These are phyloP conservation scores for Mycena indigotica DNA, from an alignment of 768 basidiomycete genomes.

Conservation along the genomic window DNA sequence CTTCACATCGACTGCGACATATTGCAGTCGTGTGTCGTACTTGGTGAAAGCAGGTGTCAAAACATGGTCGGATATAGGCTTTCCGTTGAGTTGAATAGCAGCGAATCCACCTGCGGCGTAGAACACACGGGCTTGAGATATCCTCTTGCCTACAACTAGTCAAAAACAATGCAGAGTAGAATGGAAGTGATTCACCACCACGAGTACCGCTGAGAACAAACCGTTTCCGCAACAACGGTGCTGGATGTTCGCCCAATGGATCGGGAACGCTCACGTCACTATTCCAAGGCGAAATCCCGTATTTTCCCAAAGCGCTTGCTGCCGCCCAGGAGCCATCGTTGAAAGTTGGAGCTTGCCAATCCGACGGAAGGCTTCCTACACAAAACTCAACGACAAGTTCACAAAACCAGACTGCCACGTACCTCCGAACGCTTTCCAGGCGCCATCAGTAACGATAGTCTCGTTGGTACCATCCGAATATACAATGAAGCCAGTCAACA, in stretches of 20 bases:
- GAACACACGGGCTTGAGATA: slow-evolving; percentile 29
- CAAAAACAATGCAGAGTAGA: not conserved
- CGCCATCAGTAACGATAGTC: slow-evolving; percentile 23
- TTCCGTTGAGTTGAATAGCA: too few relatives aligned
- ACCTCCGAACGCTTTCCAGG: slow-evolving; percentile 20
- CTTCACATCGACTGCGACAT: too few relatives aligned
- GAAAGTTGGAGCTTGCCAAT: slow-evolving; percentile 10
- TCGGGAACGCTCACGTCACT: slow-evolving; percentile 25
- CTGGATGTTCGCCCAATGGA: slow-evolving; percentile 31
- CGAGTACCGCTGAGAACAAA: too few relatives aligned
- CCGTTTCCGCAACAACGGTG: slow-evolving; percentile 31
- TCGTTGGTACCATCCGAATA: slow-evolving; percentile 27
- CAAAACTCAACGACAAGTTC: too few relatives aligned
- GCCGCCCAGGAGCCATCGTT: slow-evolving; percentile 29
- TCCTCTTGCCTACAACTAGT: slow-evolving; percentile 17
- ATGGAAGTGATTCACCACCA: too few relatives aligned
- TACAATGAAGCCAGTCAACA: slow-evolving; percentile 24
- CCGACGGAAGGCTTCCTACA: not conserved
- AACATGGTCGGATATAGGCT: too few relatives aligned
- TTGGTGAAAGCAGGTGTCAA: too few relatives aligned
- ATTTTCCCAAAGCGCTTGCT: slow-evolving; percentile 23
- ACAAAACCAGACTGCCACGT: too few relatives aligned
- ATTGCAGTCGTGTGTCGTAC: too few relatives aligned
- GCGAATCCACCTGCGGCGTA: too few relatives aligned
- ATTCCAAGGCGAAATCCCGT: too few relatives aligned